phyloP scores from a whole-genome alignment of 768 basidiomycete genomes.

The Candolleomyces eurysporus region DNA sequence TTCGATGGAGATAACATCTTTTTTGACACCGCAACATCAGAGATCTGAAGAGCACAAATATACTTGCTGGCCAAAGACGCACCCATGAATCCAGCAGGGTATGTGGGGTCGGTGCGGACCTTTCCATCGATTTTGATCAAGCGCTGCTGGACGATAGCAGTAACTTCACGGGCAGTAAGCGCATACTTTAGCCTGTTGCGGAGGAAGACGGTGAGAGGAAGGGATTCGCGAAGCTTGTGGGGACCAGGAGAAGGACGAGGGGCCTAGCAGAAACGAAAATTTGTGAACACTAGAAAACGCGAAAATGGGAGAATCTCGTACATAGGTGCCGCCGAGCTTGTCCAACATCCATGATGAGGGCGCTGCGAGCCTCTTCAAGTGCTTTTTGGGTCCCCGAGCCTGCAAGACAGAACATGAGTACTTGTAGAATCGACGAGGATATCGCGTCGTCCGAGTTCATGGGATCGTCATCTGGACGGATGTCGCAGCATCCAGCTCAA shows the following conservation, averaged over 20 bases:
- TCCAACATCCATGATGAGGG: slow-evolving; percentile 99
- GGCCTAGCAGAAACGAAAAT: slow-evolving; percentile 48
- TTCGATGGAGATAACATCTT: slow-evolving; percentile 96
- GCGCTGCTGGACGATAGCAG: slow-evolving; percentile 91
- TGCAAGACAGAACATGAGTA: slow-evolving; percentile 35
- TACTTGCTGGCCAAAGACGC: slow-evolving; percentile 24
- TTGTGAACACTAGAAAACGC: slow-evolving; percentile 14
- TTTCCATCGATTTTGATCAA: slow-evolving; percentile 98
- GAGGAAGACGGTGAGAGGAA: slow-evolving; percentile 96
- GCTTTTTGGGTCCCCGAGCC: slow-evolving; percentile 99
- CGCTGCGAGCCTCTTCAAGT: slow-evolving; percentile 95
- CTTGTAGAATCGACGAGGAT: slow-evolving; percentile 7
- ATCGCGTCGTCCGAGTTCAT: slow-evolving; percentile 10
- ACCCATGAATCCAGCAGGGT: slow-evolving; percentile 98
- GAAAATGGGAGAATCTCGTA: slow-evolving; percentile 31
- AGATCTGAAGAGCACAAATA: background rate
- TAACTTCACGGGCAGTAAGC: slow-evolving; percentile 93
- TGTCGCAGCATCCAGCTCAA: slow-evolving; percentile 38
- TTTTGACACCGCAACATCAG: background rate
- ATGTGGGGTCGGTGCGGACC: slow-evolving; percentile 96
- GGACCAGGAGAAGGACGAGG: slow-evolving; percentile 97
- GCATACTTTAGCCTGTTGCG: slow-evolving; percentile 99
- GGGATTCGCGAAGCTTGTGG: slow-evolving; percentile 98
- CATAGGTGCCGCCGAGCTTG: slow-evolving; percentile 94
- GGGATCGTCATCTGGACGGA: slow-evolving; percentile 35